Conservation (phyloP, 1,284 basidiomycete species). For the Austroboletus olivaceoglutinosus region DNA sequence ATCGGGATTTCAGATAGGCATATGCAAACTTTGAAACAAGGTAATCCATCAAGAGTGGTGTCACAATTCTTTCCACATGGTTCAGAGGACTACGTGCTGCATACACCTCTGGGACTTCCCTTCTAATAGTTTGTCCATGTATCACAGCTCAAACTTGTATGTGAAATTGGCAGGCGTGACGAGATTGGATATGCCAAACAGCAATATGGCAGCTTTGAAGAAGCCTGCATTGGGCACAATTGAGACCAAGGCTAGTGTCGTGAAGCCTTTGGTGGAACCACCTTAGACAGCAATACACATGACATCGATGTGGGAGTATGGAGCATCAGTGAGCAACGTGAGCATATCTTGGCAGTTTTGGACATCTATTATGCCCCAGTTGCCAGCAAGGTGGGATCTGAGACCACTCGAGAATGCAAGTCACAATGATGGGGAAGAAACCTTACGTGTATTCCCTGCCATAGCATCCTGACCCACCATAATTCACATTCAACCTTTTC, state of each 20-base stretch:
- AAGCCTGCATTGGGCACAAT: slow-evolving; percentile 42
- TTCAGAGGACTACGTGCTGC: slow-evolving; percentile 29
- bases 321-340: slow-evolving; percentile 19
- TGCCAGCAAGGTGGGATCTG: slow-evolving; percentile 30
- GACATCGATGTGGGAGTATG: slow-evolving; percentile 29
- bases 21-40: background rate
- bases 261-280: slow-evolving; percentile 61
- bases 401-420: background rate
- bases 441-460: slow-evolving; percentile 32
- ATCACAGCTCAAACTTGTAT: slow-evolving; percentile 69
- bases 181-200: slow-evolving; percentile 58
- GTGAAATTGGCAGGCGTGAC: slow-evolving; percentile 48
- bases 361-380: slow-evolving; percentile 32
- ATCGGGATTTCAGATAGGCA: background rate
- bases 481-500: slow-evolving; percentile 32
- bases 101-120: slow-evolving; percentile 39
- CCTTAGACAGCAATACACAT: slow-evolving; percentile 61
- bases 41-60: slow-evolving; percentile 24
- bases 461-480: slow-evolving; percentile 32
- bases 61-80: slow-evolving; percentile 22
- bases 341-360: slow-evolving; percentile 31
- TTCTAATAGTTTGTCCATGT: slow-evolving; percentile 54
- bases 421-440: background rate
- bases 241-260: slow-evolving; percentile 45
- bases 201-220: slow-evolving; percentile 34